These are phyloP conservation scores for Exsudoporus frostii DNA, from an alignment of 768 basidiomycete genomes.

Conservation along the genomic window DNA sequence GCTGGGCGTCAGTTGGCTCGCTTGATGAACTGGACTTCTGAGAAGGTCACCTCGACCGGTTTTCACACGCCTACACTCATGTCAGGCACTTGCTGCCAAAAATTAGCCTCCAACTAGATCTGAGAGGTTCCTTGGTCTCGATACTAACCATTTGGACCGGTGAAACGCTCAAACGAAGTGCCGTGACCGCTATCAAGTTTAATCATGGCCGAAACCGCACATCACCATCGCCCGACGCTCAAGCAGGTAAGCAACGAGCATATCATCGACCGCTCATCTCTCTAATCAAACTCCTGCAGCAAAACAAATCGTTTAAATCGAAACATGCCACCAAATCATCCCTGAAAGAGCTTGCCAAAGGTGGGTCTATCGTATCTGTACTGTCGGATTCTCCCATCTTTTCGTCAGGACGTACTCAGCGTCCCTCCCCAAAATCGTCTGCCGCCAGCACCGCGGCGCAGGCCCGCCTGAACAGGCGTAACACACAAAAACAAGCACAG, in stretches of 20 bases:
- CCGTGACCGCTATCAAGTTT: background rate
- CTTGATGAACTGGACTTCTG: background rate
- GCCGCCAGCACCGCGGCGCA: slow-evolving; percentile 58
- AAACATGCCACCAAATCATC: slow-evolving; percentile 85
- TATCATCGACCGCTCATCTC: background rate
- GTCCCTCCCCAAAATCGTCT: slow-evolving; percentile 50
- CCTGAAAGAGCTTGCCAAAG: slow-evolving; percentile 83
- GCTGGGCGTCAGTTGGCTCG: background rate
- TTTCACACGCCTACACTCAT: slow-evolving; percentile 1
- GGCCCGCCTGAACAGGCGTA: slow-evolving; percentile 72
- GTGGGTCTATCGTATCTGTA: slow-evolving; percentile 34
- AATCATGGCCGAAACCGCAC: slow-evolving; percentile 37
- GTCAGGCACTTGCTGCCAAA: background rate
- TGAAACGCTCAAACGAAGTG: background rate
- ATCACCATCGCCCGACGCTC: slow-evolving; percentile 77
- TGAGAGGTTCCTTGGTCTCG: background rate
- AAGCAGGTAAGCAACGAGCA: slow-evolving; percentile 61
- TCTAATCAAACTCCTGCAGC: slow-evolving; percentile 37
- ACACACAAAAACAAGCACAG: slow-evolving; percentile 83
- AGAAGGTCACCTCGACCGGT: background rate
- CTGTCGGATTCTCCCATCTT: background rate
- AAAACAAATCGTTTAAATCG: slow-evolving; percentile 92
- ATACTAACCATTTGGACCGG: background rate
- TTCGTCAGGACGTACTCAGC: slow-evolving; percentile 53
- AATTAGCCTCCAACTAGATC: background rate